phyloP scores from a whole-genome alignment of 768 basidiomycete genomes.

The Lyophyllum decastes region DNA sequence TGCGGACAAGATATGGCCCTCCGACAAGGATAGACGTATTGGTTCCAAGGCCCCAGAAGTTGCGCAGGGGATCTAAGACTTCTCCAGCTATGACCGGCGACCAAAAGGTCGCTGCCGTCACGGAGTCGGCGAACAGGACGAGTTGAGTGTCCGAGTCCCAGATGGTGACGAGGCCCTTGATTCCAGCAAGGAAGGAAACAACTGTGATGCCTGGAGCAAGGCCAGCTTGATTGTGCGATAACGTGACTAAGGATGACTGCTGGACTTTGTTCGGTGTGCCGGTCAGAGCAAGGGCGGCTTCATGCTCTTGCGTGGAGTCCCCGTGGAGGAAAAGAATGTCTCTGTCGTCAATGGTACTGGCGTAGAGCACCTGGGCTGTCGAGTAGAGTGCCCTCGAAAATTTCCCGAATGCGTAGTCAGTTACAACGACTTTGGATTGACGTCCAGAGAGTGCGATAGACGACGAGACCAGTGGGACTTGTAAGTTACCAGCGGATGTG shows the following conservation, averaged over 20 bases:
- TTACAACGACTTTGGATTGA: constrained; percentile 72
- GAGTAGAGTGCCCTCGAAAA: constrained; percentile 63
- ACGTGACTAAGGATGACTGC: constrained; percentile 27
- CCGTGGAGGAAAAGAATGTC: constrained; percentile 69
- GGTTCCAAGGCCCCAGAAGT: constrained; percentile 75
- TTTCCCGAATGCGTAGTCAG: constrained; percentile 70
- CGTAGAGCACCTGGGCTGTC: constrained; percentile 73
- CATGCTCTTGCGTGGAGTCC: constrained; percentile 54
- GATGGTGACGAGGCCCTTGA: constrained; percentile 58
- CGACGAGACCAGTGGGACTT: constrained; percentile 55
- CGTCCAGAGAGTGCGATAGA: constrained; percentile 65
- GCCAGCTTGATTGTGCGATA: constrained; percentile 23
- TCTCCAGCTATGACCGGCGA: constrained; percentile 59
- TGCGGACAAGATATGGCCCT: constrained; percentile 66
- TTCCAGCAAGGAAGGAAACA: constrained; percentile 57
- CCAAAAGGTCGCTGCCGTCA: constrained; percentile 74
- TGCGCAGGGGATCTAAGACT: constrained; percentile 41
- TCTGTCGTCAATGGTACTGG: constrained; percentile 58
- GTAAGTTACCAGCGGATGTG: constrained; percentile 50
- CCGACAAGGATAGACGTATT: constrained; percentile 68
- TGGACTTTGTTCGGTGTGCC: constrained; percentile 46
- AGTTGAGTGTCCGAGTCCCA: constrained; percentile 70
- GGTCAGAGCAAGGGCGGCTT: constrained; percentile 45
- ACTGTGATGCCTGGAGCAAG: constrained; percentile 34
- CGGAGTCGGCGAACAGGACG: constrained; percentile 66